Base-by-base conservation (phyloP, 306 rosid species). In the Sophora flavescens region DNA sequence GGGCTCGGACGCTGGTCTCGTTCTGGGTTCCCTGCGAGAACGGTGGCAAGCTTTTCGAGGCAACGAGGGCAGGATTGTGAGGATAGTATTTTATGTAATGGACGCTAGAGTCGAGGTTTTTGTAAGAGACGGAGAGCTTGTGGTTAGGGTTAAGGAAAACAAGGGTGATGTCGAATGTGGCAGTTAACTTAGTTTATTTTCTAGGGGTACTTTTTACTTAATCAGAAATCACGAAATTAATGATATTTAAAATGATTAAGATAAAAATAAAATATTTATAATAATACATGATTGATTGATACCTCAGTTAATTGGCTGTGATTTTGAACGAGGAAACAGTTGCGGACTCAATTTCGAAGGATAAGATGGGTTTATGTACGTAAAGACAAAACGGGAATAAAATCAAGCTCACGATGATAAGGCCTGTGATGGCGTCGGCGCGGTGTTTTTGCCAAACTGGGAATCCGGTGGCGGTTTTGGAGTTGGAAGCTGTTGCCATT, bases 401-500 rank as follows among this genome's bases (percentile, higher is more conserved):
- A 14, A 72, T 6, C 7, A 65, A 0, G 75, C 44, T 17, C 5
- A 80, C 14, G 53, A 72, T 1, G 3, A 54, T 16, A 47, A 66
- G 14, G 66, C 44, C 8, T 5, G 13, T 13, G 11, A 26, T 12
- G 18, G 32, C 16, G 8, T n/a, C 51, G 4, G 72, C 44, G 1
- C 39, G 64, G 18, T 61, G 77, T 18, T 50, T 39, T 5, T 32
- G 56, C 76, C n/a, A 59, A 12, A 16, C 18, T 11, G 84, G 80
- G 61, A 60, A 81, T 5, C 84, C 84, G 15, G 76, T 68, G 4
- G 69, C 78, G n/a, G 68, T 68, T 52, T 81, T 81, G 48, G 39
- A 42, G 47, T 2, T 14, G 41, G 6, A 13, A n/a, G 62, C 44
- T 12, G 59, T 53, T 53, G 59, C 4, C 57, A 51, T 51, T 6